Base-by-base conservation (phyloP, 352 stramenopile genomes). In the Globisporangium nagaii region DNA sequence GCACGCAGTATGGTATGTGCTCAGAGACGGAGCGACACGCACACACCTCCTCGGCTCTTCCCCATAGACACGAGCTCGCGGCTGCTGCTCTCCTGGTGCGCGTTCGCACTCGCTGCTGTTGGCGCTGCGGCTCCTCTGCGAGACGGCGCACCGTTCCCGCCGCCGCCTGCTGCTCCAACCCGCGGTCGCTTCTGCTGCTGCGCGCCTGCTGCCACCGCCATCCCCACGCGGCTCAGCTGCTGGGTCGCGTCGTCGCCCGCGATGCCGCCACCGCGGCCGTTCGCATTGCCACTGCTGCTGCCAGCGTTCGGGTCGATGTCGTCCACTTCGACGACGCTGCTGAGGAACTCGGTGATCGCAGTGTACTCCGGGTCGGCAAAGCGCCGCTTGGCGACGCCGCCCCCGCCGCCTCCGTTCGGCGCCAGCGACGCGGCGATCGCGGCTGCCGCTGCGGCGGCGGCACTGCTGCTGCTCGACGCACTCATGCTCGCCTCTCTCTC, bases 261-360 rank as follows among this genome's bases (percentile, higher is more conserved):
- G 9, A n/a, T n/a, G n/a, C n/a, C n/a, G n/a, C n/a, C n/a, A n/a
- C 34, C 48, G 1, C 27, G 43, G 7, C 4, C 40, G 11, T 11
- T 49, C 20, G 13, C 28, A 19, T 27, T 35, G 6, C 6, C 11
- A 2, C 32, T 17, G 17, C 12, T 44, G 10, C 3, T 10, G 9
- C 45, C 30, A 19, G n/a, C 5, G 24, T 56, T 43, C 2, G 36
- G 20, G 32, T 65, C 61, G 39, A 53, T 45, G n/a, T 84, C 78
- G 60, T 87, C 75, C 43, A 86, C 75, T 49, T 88, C 77, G 51
- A 45, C 69, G 61, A 90, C 83, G 39, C 70, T 83, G 32, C 75
- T 78, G 40, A 88, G 63, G 48, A 90, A 56, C 58, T 86, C 79
- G 25, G 81, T 84, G 48, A 89, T 71, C 22, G 75, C 76, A 15